phyloP scores from a whole-genome alignment of 2,329 filamentous ascomycete genomes.

The Exophiala xenobiotica region DNA sequence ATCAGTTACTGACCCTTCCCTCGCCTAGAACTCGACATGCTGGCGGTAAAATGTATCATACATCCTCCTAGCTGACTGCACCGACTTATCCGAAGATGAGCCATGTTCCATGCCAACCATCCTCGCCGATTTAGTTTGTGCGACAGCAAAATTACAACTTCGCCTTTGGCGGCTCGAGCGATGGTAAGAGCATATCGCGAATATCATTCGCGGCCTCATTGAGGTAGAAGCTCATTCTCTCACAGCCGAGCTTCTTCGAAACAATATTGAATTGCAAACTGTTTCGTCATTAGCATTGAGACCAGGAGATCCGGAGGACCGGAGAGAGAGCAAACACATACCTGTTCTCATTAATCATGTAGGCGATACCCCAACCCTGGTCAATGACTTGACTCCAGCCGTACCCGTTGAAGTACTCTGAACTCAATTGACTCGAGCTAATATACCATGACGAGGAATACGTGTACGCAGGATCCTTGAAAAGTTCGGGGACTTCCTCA shows the following conservation, averaged over 20 bases:
- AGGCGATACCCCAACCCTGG: conserved; percentile 93
- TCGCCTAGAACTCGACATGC: no score
- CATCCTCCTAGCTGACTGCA: no score
- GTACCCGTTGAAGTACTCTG: conserved; percentile 98
- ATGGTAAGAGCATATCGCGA: conserved; percentile 78
- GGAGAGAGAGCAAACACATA: conserved; percentile 43
- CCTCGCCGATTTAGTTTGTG: not conserved
- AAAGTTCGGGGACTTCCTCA: conserved; percentile 79
- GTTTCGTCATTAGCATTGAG: conserved; percentile 25
- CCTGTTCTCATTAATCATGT: conserved; percentile 99
- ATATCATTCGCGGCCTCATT: conserved; percentile 91
- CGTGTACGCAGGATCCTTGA: conserved; percentile 77
- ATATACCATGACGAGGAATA: conserved; percentile 91
- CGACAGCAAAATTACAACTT: conserved; percentile 67
- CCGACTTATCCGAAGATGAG: no score
- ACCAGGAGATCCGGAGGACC: not conserved
- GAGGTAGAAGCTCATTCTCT: conserved; percentile 93
- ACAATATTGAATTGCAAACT: conserved; percentile 98
- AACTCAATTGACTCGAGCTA: conserved; percentile 83
- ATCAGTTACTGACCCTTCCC: no score
- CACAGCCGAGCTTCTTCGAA: conserved; percentile 84
- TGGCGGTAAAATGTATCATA: no score
- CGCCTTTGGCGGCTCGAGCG: conserved; percentile 75
- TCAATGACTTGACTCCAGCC: conserved; percentile 98
- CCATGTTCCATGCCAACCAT: no score